Evolutionary conservation across 78 protist species (phyloP).

Genomic region (Dictyostelium capitatum): DNA sequence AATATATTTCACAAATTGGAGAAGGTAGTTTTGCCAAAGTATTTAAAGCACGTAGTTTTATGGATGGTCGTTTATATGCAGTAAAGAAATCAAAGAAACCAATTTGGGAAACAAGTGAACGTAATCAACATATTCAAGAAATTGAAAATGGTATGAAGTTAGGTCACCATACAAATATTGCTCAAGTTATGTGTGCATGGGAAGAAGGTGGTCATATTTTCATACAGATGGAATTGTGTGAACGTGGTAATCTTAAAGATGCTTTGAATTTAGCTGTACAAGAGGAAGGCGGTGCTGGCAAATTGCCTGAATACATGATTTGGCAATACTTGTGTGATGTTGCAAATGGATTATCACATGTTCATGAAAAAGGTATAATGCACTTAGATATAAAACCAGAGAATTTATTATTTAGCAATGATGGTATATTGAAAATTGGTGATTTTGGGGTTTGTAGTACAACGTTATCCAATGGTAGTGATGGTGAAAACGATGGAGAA

Average conservation of each 20-base stretch:
- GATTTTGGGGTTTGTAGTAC: constrained; percentile 89
- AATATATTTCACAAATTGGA: constrained; percentile 32
- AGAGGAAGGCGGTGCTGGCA: not conserved
- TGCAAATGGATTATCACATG: constrained; percentile 78
- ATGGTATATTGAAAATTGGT: constrained; percentile 76
- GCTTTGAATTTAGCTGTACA: not conserved
- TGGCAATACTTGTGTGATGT: constrained; percentile 41
- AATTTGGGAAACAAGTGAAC: constrained; percentile 54
- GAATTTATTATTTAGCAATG: constrained; percentile 79
- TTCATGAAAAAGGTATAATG: constrained; percentile 83
- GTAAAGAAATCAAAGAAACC: constrained; percentile 60
- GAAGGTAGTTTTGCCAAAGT: constrained; percentile 76
- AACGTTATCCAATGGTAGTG: not conserved
- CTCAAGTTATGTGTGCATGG: constrained; percentile 50
- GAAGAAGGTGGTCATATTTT: constrained; percentile 75
- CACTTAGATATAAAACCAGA: constrained; percentile 93
- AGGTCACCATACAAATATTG: constrained; percentile 64
- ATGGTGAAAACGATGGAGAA: constrained; percentile 24
- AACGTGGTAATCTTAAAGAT: constrained; percentile 56
- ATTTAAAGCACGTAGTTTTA: constrained; percentile 16
- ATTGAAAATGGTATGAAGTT: constrained; percentile 64
- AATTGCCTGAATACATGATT: constrained; percentile 32
- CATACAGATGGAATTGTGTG: constrained; percentile 72
- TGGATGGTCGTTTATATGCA: constrained; percentile 44
- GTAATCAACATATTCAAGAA: constrained; percentile 64